Evolutionary conservation across 139 green algal genomes (phyloP).

Genomic region (Nannochloris sp.): DNA sequence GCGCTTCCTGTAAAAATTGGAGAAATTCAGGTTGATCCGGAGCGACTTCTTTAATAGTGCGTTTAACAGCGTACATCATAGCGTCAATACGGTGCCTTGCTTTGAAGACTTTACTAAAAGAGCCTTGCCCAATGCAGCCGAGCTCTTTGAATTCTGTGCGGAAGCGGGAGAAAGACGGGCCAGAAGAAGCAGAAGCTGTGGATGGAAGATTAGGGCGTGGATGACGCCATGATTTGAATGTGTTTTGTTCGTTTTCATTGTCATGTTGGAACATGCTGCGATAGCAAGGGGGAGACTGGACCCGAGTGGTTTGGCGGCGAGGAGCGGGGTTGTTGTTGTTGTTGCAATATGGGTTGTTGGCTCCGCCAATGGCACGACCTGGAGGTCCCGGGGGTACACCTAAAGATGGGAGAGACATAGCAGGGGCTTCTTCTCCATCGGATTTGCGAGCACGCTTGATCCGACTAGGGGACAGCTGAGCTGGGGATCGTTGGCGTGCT

Average conservation of each 20-base stretch:
- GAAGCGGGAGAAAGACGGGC: constrained; percentile 1
- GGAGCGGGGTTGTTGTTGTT: not conserved
- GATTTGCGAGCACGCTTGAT: constrained; percentile 37
- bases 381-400: no score
- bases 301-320: not conserved
- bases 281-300: constrained; percentile 38
- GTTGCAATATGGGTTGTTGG: not conserved
- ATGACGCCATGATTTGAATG: not conserved
- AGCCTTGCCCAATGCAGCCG: constrained; percentile 56
- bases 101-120: constrained; percentile 69
- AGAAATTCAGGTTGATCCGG: constrained; percentile 28
- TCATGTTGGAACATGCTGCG: constrained; percentile 25
- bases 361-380: no score
- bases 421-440: no score
- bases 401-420: no score
- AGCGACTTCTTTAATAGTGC: constrained; percentile 38
- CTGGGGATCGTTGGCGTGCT: constrained; percentile 17
- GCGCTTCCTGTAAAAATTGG: constrained; percentile 63
- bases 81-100: constrained; percentile 70
- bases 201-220: not conserved
- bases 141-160: constrained; percentile 58
- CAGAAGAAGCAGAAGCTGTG: no score
- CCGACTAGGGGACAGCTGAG: constrained; percentile 27
- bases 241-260: constrained; percentile 5
- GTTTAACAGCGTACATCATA: constrained; percentile 83